Evolutionary conservation across 495 filamentous ascomycete genomes (phyloP).

Genomic region (Daldinia vernicosa): DNA sequence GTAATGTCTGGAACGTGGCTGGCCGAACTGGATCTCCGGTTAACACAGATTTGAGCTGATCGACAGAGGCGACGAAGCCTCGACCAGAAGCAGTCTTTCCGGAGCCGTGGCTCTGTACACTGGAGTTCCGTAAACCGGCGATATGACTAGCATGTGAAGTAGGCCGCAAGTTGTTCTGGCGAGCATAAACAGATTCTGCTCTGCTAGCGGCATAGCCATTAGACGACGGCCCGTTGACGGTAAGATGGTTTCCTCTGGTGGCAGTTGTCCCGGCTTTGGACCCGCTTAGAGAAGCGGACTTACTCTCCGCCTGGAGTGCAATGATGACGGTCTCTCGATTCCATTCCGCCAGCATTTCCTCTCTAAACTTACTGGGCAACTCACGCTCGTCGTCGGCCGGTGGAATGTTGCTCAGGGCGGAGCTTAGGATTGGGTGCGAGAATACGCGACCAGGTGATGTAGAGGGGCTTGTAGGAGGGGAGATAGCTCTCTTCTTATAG

Average conservation of each 20-base stretch:
- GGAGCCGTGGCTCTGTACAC: constrained; percentile 58
- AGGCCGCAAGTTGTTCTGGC: constrained; percentile 54
- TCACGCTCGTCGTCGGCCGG: constrained; percentile 49
- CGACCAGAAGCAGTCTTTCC: constrained; percentile 65
- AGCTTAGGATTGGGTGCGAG: constrained; percentile 66
- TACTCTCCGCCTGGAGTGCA: constrained; percentile 71
- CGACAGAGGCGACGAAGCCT: constrained; percentile 80
- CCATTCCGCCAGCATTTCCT: constrained; percentile 77
- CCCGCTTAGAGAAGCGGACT: constrained; percentile 74
- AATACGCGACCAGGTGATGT: constrained; percentile 74
- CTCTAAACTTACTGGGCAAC: constrained; percentile 63
- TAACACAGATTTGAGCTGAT: constrained; percentile 72
- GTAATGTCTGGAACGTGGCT: constrained; percentile 45
- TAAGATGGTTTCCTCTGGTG: constrained; percentile 63
- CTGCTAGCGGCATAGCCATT: constrained; percentile 52
- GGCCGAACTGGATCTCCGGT: constrained; percentile 67
- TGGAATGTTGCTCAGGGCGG: constrained; percentile 51
- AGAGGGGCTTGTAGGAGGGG: constrained; percentile 74
- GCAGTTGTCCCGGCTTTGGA: constrained; percentile 70
- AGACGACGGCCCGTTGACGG: constrained; percentile 60
- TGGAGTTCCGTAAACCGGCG: constrained; percentile 51
- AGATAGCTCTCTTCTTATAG: constrained; percentile 66
- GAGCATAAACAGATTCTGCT: constrained; percentile 51
- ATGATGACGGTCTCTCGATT: constrained; percentile 74
- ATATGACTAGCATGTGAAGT: constrained; percentile 49